These are phyloP conservation scores for Phytophthora boehmeriae DNA, from an alignment of 352 stramenopile genomes.

Conservation along the genomic window DNA sequence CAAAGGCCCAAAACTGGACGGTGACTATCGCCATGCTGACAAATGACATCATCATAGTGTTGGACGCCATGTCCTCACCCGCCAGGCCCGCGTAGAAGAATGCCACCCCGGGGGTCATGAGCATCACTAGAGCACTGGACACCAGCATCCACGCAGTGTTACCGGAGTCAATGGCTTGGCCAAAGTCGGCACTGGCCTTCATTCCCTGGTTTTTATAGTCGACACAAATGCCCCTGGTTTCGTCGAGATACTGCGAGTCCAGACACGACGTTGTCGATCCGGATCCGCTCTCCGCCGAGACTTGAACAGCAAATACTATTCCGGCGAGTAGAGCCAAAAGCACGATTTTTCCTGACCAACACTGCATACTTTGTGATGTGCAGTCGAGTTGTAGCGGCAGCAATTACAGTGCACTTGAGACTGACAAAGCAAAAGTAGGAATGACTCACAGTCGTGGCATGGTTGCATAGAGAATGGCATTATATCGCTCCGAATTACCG, in stretches of 20 bases:
- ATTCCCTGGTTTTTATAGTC: conserved; percentile 39
- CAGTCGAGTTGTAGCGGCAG: too few species aligned
- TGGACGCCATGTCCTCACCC: conserved; percentile 77
- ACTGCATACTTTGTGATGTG: too few species aligned
- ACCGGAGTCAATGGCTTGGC: conserved; percentile 44
- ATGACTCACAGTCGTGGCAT: too few species aligned
- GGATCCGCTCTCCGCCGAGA: conserved; percentile 19
- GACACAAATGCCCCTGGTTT: conserved; percentile 38
- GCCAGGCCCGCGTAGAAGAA: conserved; percentile 88
- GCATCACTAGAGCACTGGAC: conserved; percentile 63
- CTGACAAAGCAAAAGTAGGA: too few species aligned
- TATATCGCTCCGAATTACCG: too few species aligned
- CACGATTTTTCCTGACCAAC: too few species aligned
- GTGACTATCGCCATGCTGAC: conserved; percentile 73
- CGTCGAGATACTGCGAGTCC: conserved; percentile 44
- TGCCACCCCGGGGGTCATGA: conserved; percentile 75
- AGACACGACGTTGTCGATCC: conserved; percentile 30
- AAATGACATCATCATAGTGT: conserved; percentile 88
- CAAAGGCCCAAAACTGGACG: conserved; percentile 74
- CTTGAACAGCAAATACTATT: too few species aligned
- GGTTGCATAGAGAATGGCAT: too few species aligned
- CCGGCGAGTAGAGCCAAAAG: too few species aligned
- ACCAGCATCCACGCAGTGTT: conserved; percentile 77
- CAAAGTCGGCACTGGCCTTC: conserved; percentile 45
- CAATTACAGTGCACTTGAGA: too few species aligned